These are phyloP conservation scores for Gremmenia infestans DNA, from an alignment of 2,329 filamentous ascomycete species.

Conservation along the genomic window DNA sequence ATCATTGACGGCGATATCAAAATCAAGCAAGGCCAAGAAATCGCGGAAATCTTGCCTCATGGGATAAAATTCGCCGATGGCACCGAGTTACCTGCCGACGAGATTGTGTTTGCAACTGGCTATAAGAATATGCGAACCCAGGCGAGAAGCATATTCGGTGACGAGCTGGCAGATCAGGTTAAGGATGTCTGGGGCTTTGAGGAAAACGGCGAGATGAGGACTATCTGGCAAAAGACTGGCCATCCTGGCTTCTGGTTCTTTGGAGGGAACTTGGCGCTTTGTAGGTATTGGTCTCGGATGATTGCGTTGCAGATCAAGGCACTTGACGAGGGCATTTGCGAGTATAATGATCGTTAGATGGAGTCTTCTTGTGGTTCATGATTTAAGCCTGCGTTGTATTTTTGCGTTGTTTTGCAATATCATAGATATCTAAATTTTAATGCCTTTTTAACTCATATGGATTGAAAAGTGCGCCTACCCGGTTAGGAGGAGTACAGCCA, in stretches of 20 bases:
- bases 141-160: conserved; percentile 45
- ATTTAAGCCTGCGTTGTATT: no score
- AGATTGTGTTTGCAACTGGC: conserved; percentile 45
- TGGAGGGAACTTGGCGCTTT: conserved; percentile 46
- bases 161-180: conserved; percentile 44
- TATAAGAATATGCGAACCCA: conserved; percentile 51
- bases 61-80: conserved; percentile 41
- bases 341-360: conserved; percentile 14
- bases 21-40: conserved; percentile 44
- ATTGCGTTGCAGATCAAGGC: conserved; percentile 47
- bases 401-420: no score
- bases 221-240: conserved; percentile 42
- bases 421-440: no score
- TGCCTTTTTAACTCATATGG: no score
- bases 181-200: conserved; percentile 47
- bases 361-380: no score
- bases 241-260: conserved; percentile 48
- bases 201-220: conserved; percentile 43
- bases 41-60: conserved; percentile 37
- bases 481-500: no score
- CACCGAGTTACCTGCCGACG: conserved; percentile 39
- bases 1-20: conserved; percentile 51
- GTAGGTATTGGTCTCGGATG: conserved; percentile 41
- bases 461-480: no score
- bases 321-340: conserved; percentile 35